A percentile compares a stretch with the other conserved stretches of the same genome.
phyloP scores from a whole-genome alignment of 805 yeast genomes.

The Peterozyma toletana region DNA sequence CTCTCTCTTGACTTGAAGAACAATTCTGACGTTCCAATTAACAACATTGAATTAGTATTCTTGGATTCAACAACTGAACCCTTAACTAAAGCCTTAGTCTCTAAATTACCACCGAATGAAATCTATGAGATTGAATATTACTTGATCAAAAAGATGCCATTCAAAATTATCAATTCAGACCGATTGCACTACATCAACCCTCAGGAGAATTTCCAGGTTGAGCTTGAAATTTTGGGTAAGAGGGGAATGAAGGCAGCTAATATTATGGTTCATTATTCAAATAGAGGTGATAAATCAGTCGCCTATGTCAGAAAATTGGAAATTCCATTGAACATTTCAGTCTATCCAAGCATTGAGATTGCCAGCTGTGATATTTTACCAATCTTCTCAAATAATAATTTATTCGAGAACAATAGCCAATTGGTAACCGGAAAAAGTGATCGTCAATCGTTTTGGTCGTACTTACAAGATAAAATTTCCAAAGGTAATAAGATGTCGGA shows the following conservation, averaged over 20 bases:
- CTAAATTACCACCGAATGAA: constrained; percentile 50
- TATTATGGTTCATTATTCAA: constrained; percentile 59
- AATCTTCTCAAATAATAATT: constrained; percentile 22
- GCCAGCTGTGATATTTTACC: constrained; percentile 74
- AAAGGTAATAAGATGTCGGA: constrained; percentile 31
- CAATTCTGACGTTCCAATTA: constrained; percentile 47
- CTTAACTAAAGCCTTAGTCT: constrained; percentile 42
- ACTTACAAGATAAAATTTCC: constrained; percentile 1
- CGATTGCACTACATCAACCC: constrained; percentile 34
- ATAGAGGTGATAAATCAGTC: constrained; percentile 19
- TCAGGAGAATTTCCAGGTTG: constrained; percentile 31
- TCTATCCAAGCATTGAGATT: constrained; percentile 65
- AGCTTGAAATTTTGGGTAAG: constrained; percentile 61
- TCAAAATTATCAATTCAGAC: constrained; percentile 42
- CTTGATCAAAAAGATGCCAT: constrained; percentile 49
- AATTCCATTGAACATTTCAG: constrained; percentile 65
- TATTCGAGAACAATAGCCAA: constrained; percentile 14
- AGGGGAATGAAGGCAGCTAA: constrained; percentile 64
- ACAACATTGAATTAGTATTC: constrained; percentile 52
- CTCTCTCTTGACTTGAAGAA: constrained; percentile 51
- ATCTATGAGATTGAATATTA: constrained; percentile 71
- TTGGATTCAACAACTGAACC: constrained; percentile 71
- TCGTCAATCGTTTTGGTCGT: constrained; percentile 4
- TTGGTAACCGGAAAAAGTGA: not conserved
- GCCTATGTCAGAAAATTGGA: constrained; percentile 48